A percentile compares a stretch with the other conserved stretches of the same genome.
Evolutionary conservation across 2,329 filamentous ascomycete species (phyloP).

Genomic region (Lasiodiplodia theobromae): DNA sequence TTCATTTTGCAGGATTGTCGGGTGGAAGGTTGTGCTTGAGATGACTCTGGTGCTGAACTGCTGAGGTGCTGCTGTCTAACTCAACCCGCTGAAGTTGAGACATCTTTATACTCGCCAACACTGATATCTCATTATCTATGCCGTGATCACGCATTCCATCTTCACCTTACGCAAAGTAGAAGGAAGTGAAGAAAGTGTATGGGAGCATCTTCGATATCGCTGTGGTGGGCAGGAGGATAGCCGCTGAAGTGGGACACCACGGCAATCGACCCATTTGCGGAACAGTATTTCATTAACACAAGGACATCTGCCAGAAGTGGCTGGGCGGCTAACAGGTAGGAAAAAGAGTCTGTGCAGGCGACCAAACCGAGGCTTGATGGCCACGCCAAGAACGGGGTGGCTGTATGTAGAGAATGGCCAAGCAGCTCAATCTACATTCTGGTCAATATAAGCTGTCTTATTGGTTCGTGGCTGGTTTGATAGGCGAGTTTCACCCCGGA

Average conservation of each 20-base stretch:
- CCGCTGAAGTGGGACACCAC: background rate
- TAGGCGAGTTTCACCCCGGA: background rate
- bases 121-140: background rate
- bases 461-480: background rate
- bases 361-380: background rate
- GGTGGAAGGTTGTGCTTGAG: background rate
- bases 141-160: background rate
- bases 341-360: background rate
- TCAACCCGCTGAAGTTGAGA: background rate
- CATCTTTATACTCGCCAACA: background rate
- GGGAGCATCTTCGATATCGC: background rate
- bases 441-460: background rate
- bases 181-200: background rate
- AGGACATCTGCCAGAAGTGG: background rate
- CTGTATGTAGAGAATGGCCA: background rate
- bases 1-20: slow-evolving; percentile 14
- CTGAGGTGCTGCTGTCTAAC: background rate
- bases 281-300: background rate
- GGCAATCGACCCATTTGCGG: background rate
- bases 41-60: background rate
- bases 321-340: background rate
- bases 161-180: background rate
- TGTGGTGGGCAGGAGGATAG: background rate
- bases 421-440: background rate
- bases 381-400: background rate